phyloP scores from a whole-genome alignment of 306 rosid genomes.

The Dicorynia guianensis region DNA sequence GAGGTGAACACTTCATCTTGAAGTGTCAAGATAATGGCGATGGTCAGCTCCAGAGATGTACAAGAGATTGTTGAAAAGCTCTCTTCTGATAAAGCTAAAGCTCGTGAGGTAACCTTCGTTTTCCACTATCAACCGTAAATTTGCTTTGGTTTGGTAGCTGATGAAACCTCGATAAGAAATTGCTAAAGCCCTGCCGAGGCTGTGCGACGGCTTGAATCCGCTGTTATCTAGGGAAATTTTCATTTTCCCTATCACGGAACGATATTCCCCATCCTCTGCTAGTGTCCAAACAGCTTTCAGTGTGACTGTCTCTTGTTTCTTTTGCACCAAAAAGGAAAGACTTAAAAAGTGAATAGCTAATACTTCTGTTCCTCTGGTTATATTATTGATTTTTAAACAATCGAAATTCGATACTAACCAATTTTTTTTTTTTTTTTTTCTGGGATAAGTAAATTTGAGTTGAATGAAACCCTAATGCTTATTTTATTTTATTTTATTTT shows the following conservation, averaged over 20 bases:
- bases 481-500: no score
- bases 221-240: neutral
- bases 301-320: neutral
- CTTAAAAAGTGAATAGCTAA: neutral
- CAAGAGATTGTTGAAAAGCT: conserved; percentile 78
- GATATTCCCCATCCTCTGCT: neutral
- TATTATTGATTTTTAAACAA: conserved; percentile 5
- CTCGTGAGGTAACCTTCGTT: conserved; percentile 73
- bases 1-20: conserved; percentile 4
- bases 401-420: no score
- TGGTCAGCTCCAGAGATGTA: conserved; percentile 72
- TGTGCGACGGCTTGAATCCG: neutral
- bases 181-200: neutral
- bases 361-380: neutral
- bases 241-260: conserved; percentile 2
- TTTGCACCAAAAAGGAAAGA: neutral
- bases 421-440: neutral
- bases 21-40: conserved; percentile 48
- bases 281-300: neutral
- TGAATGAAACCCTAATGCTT: no score
- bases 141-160: conserved; percentile 12
- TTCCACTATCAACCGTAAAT: conserved; percentile 25
- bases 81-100: conserved; percentile 83
- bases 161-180: conserved; percentile 5
- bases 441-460: neutral